phyloP scores from a whole-genome alignment of 495 filamentous ascomycete genomes.

The Letharia lupina region DNA sequence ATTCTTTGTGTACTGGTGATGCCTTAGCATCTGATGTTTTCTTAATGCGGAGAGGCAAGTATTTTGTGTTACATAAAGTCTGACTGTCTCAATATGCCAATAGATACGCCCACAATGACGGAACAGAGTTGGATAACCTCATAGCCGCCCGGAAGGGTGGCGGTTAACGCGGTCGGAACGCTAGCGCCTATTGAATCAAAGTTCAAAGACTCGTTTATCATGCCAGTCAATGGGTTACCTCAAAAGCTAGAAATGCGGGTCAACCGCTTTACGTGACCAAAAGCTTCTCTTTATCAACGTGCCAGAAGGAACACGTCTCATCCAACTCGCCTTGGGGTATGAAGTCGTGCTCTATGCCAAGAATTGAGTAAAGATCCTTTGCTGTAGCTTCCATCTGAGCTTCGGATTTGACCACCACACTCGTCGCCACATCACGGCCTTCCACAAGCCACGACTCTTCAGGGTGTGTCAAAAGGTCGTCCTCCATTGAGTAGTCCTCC shows the following conservation, averaged over 20 bases:
- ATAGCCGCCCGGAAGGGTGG: neutral
- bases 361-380: neutral
- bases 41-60: no score
- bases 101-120: neutral
- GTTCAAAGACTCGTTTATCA: no score
- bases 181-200: no score
- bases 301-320: neutral
- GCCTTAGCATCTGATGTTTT: neutral
- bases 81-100: no score
- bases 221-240: no score
- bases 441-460: no score
- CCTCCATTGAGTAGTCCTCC: neutral
- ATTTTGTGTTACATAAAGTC: no score
- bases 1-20: neutral
- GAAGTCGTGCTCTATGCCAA: neutral
- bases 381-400: neutral
- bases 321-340: neutral
- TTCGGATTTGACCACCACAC: neutral
- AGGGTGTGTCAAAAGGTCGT: no score
- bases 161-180: neutral
- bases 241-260: no score
- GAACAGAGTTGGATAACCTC: neutral
- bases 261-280: no score
- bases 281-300: no score
- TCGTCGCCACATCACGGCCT: neutral